Evolutionary conservation across 371 early-diverging fungal species (phyloP), one percentile per base, ranked within the genome.

Genomic region (Dinochytrium kinnereticum): DNA sequence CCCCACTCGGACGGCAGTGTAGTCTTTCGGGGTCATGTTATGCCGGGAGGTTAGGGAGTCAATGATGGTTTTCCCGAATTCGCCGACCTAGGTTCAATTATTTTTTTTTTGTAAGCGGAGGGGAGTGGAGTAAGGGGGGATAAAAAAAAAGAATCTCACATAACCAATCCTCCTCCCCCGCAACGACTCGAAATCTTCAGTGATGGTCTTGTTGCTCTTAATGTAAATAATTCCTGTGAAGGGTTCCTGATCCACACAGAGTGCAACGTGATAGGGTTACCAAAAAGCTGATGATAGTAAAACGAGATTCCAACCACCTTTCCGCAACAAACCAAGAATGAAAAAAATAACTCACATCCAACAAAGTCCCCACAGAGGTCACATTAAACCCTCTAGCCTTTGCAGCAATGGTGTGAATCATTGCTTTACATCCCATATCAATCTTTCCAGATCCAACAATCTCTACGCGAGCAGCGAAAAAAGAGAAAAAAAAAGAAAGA

Each of bases 331-430:
- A n/a, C n/a, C n/a, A n/a, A n/a, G n/a, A n/a, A n/a, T n/a, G n/a
- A n/a, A n/a, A n/a, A n/a, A n/a, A n/a, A n/a, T n/a, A n/a, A n/a
- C 57, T 7, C 28, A 55, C 57, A 44, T 90, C 91, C 66, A 89
- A 68, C 28, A 90, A 80, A 2, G 91, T 90, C 26, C 89, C 91
- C 64, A 90, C 83, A 21, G 90, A 87, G 73, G 87, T 87, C 81
- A 90, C 87, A 34, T 82, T 84, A 80, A 86, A 89, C 1, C 91
- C 91, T n/a, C 88, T 73, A 33, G 90, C 89, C 59, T 86, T 87
- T 50, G 86, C 91, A 39, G 89, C 91, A 70, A 90, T 90, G 44
- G 90, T 90, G 69, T 90, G 91, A 74, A 90, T 89, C 90, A 90
- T 90, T 65, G 91, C 90, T 79, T 90, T 90, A 74, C 85, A 85